A percentile compares a stretch with the other conserved stretches of the same genome.
These are phyloP conservation scores for Chaetomiaceae sp. DNA, from an alignment of 2,329 filamentous ascomycete species.

Conservation along the genomic window DNA sequence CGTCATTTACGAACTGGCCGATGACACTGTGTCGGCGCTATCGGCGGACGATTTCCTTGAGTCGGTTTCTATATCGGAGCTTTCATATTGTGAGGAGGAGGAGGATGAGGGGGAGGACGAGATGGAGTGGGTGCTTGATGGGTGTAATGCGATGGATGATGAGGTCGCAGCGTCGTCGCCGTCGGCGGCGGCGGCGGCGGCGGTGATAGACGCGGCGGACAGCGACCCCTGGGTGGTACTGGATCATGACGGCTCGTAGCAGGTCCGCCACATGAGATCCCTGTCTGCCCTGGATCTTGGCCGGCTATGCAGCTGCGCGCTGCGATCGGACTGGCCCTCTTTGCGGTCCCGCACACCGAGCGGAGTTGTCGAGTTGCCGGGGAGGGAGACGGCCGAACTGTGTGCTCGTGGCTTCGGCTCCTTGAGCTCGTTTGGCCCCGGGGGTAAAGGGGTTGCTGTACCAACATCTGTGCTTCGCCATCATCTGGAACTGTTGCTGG, in stretches of 20 bases:
- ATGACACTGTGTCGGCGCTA: slow-evolving; percentile 27
- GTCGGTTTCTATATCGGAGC: neutral
- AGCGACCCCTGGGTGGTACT: slow-evolving; percentile 39
- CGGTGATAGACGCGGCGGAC: slow-evolving; percentile 14
- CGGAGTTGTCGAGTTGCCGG: neutral
- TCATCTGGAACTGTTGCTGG: neutral
- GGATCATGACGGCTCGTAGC: slow-evolving; percentile 40
- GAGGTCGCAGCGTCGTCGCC: neutral
- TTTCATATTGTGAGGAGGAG: neutral
- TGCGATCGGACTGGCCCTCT: slow-evolving; percentile 23
- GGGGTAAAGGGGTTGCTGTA: neutral
- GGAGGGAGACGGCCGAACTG: neutral
- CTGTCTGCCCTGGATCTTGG: slow-evolving; percentile 20
- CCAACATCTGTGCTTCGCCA: slow-evolving; percentile 1
- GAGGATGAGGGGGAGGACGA: neutral
- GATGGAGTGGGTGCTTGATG: neutral
- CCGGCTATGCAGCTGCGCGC: slow-evolving; percentile 19
- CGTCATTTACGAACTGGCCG: slow-evolving; percentile 36
- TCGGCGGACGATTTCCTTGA: slow-evolving; percentile 7
- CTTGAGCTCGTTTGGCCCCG: slow-evolving; percentile 18
- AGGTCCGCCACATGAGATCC: slow-evolving; percentile 33
- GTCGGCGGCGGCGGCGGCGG: neutral
- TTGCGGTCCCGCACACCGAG: slow-evolving; percentile 9
- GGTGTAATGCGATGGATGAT: slow-evolving; percentile 9
- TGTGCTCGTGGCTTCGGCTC: slow-evolving; percentile 18